Evolutionary conservation across 202 grass and related monocot species (phyloP), one percentile per base, ranked within the genome.

Genomic region (Panicum hallii): DNA sequence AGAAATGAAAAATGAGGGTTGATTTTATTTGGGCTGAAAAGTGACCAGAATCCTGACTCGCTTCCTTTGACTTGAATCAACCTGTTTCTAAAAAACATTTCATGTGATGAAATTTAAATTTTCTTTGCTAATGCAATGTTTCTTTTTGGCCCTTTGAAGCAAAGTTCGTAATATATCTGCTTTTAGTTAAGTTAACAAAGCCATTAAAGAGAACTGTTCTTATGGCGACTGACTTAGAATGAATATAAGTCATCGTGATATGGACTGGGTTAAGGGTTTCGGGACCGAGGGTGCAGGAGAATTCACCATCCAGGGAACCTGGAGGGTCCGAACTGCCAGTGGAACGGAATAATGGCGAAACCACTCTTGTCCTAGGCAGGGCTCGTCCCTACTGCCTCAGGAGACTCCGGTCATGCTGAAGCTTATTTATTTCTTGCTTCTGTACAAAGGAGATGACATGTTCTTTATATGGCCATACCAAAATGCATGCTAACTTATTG

Each of bases 171-270:
- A 46, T 88, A 4, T 23, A 70, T 48, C 22, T 55, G 20, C 45
- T 65, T 65, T 63, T 82, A 49, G 42, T 70, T 85, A 56, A 79
- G 15, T 41, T 40, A 85, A 49, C 34, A 12, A 68, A 60, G 20
- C 65, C n/a, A 55, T 28, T n/a, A 17, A 78, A 49, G 50, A 45
- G 32, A 61, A 62, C 19, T 78, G 20, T 72, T 79, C 56, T 49
- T 70, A 54, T 41, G 4, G 64, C 28, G 19, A 70, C 48, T 52
- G 22, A 61, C 54, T 70, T 40, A 62, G 74, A 53, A 60, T 79
- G 23, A 43, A 14, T 49, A 78, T 38, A 79, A 50, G 32, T 40
- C 5, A 77, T 22, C 1, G 41, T 58, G 36, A 43, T 54, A 69
- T 70, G 67, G 67, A 49, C 42, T 71, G 44, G 68, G 13, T 71